Conservation (phyloP, 148 eudicot species). For the Camellia japonica region DNA sequence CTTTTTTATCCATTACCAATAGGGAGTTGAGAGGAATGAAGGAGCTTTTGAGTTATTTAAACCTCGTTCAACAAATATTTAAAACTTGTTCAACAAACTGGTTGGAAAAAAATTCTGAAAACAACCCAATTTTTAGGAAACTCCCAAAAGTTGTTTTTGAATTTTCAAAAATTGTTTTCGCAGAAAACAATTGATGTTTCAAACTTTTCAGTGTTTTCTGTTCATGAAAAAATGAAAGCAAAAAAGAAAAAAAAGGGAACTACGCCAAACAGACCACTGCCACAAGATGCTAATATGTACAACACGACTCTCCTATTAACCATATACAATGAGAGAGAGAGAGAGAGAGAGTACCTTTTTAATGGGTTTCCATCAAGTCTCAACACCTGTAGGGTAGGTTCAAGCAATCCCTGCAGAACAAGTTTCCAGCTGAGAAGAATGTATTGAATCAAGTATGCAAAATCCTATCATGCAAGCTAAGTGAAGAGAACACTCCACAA, state of each 20-base stretch:
- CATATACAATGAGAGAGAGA: not conserved
- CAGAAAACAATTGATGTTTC: no score
- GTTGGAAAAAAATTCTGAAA: no score
- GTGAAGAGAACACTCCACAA: not conserved
- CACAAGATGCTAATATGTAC: not conserved
- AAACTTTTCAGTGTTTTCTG: no score
- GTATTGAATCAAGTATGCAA: not conserved
- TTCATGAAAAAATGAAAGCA: no score
- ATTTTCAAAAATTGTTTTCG: no score
- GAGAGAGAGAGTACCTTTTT: constrained; percentile 55
- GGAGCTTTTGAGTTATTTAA: not conserved
- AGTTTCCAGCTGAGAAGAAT: constrained; percentile 8
- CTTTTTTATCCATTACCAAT: not conserved
- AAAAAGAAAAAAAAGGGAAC: no score
- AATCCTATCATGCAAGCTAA: not conserved
- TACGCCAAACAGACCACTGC: not conserved
- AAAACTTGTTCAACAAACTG: no score
- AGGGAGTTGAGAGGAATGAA: not conserved
- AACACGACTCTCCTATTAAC: not conserved
- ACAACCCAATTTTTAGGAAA: no score
- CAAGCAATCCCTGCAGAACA: constrained; percentile 83
- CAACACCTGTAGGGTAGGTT: constrained; percentile 80
- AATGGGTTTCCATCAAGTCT: constrained; percentile 91
- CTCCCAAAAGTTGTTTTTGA: no score
- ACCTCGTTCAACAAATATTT: no score